Base-by-base conservation (phyloP, 768 basidiomycete genomes). In the Leccinum sublutescens region DNA sequence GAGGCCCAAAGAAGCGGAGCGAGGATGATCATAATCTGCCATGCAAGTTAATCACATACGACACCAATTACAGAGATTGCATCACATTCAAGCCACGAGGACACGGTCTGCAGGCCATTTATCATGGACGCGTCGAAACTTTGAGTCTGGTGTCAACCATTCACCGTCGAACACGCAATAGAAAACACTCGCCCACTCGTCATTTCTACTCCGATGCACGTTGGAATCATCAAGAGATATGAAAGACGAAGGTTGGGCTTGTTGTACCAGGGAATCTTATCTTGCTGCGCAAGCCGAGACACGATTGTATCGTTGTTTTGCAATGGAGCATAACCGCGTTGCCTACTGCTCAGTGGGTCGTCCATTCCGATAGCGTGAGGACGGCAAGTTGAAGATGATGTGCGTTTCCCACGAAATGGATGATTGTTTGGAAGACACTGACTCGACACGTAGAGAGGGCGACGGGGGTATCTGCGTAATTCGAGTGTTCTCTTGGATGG, bases 51-150 rank as follows among this genome's bases (percentile, higher is more conserved):
- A 34, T 3, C 11, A 6, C 29, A n/a, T 27, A n/a, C 19, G 6
- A 29, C 50, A 31, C 12, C 50, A 9, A 33, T 14, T 51, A 12
- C 19, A 12, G 15, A 34, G 4, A 10, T 7, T n/a, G 31, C 4
- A 11, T 33, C 19, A 51, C 50, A 51, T 51, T 51, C 29, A 19
- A 51, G 50, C 50, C 50, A 51, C 19, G 50, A 51, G 4, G 50
- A 17, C 31, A 51, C 54, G 14, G 54, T 25, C 9, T 54, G 54
- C 7, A 54, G 25, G 27, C 54, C 54, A 21, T 45, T 54, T 25
- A 54, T 17, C 54, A 54, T 45, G 17, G 52, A 25, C n/a, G 82
- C 83, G 10, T 56, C 50, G 19, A 56, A 51, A 10, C 49, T 56
- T 50, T 43, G 8, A 38, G 19, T 38, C 38, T 38, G 2, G 4